A percentile compares a stretch with the other conserved stretches of the same genome.
Evolutionary conservation across 2,329 filamentous ascomycete genomes (phyloP).

Genomic region (Chalaropsis ovoidea): DNA sequence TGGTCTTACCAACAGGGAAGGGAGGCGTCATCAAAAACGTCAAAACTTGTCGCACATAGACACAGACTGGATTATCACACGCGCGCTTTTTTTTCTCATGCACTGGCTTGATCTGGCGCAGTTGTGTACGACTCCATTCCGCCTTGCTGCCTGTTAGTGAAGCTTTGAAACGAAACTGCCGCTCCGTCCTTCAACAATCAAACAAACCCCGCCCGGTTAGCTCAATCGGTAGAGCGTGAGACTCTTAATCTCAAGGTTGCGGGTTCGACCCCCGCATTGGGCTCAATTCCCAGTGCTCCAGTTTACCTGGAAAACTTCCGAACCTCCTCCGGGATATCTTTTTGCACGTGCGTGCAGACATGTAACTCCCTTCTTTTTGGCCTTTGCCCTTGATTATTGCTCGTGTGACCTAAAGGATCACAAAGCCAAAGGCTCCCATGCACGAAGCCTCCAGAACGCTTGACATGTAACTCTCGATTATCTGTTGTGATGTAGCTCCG

Average conservation of each 20-base stretch:
- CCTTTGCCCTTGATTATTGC: neutral
- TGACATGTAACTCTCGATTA: neutral
- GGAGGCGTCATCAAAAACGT: neutral
- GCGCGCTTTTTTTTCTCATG: neutral
- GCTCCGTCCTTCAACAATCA: neutral
- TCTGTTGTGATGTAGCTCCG: neutral
- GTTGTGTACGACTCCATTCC: too few relatives aligned
- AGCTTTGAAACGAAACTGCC: too few relatives aligned
- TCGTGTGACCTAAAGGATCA: neutral
- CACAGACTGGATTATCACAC: neutral
- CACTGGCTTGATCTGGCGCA: neutral
- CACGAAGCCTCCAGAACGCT: neutral
- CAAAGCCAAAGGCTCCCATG: neutral
- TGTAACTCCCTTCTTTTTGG: neutral
- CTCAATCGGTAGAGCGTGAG: conserved; percentile 65
- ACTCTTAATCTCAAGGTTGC: conserved; percentile 48
- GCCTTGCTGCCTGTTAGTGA: too few relatives aligned
- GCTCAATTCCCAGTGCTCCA: conserved; percentile 27
- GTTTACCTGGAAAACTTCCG: neutral
- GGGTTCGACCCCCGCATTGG: conserved; percentile 35
- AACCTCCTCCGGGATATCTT: conserved; percentile 1
- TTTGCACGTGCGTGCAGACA: neutral
- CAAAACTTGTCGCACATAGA: neutral
- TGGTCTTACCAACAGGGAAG: neutral
- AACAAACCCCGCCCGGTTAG: conserved; percentile 42